A percentile compares a stretch with the other conserved stretches of the same genome.
Evolutionary conservation across 495 filamentous ascomycete genomes (phyloP).

Genomic region (Glarea lozoyensis): DNA sequence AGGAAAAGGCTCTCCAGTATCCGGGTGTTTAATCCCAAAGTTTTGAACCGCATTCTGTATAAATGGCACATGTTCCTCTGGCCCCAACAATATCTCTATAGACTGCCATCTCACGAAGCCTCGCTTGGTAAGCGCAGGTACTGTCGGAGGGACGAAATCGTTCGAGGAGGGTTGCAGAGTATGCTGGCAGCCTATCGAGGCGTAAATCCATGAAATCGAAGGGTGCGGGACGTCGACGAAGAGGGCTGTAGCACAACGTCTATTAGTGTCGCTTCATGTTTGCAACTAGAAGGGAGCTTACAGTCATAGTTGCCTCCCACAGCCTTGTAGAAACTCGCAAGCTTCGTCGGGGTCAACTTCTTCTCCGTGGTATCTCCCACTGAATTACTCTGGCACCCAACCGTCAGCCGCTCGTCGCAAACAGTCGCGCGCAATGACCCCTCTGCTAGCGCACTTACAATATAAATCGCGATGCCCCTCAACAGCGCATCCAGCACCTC

Average conservation of each 20-base stretch:
- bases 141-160: slow-evolving; percentile 61
- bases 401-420: too few relatives aligned
- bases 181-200: slow-evolving; percentile 81
- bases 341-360: slow-evolving; percentile 69
- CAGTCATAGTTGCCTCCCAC: slow-evolving; percentile 87
- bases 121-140: slow-evolving; percentile 71
- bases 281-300: slow-evolving; percentile 20
- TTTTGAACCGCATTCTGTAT: slow-evolving; percentile 70
- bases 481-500: slow-evolving; percentile 70
- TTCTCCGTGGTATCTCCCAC: slow-evolving; percentile 56
- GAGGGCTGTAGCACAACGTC: slow-evolving; percentile 31
- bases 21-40: slow-evolving; percentile 67
- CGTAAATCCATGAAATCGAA: slow-evolving; percentile 84
- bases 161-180: slow-evolving; percentile 60
- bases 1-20: slow-evolving; percentile 64
- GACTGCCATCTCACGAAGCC: slow-evolving; percentile 94
- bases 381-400: slow-evolving; percentile 46
- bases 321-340: slow-evolving; percentile 79
- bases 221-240: slow-evolving; percentile 70
- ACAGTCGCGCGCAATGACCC: too few relatives aligned
- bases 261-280: neutral
- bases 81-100: slow-evolving; percentile 80
- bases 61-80: slow-evolving; percentile 78
- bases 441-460: slow-evolving; percentile 73
- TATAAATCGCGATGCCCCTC: slow-evolving; percentile 66